phyloP scores from a whole-genome alignment of 176 grass and related monocot genomes.

The Dendrocalamus sinicus region DNA sequence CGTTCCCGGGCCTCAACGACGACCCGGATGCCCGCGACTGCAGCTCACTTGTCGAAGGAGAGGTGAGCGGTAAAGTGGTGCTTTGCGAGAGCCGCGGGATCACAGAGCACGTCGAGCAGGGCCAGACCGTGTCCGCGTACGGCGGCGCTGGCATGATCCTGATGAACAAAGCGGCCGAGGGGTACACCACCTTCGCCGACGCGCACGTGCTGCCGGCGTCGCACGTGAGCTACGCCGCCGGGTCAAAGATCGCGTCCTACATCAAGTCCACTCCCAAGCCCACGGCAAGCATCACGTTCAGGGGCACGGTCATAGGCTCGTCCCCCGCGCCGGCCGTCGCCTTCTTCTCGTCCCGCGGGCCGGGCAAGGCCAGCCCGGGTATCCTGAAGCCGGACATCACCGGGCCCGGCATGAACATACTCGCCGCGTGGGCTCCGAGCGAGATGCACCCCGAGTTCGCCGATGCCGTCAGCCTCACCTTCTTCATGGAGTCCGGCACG shows the following conservation, averaged over 20 bases:
- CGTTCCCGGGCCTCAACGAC: slow-evolving; percentile 51
- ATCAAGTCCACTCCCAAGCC: slow-evolving; percentile 45
- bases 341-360: slow-evolving; percentile 70
- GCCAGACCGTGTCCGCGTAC: slow-evolving; percentile 48
- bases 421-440: slow-evolving; percentile 65
- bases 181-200: slow-evolving; percentile 67
- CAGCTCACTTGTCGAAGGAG: slow-evolving; percentile 46
- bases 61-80: slow-evolving; percentile 67
- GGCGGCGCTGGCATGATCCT: slow-evolving; percentile 69
- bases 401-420: slow-evolving; percentile 72
- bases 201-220: slow-evolving; percentile 62
- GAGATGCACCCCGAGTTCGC: slow-evolving; percentile 57
- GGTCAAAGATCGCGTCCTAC: slow-evolving; percentile 51
- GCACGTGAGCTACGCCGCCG: slow-evolving; percentile 56
- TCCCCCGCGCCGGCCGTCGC: slow-evolving; percentile 66
- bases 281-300: slow-evolving; percentile 58
- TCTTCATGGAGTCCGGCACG: slow-evolving; percentile 75
- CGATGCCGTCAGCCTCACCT: slow-evolving; percentile 45
- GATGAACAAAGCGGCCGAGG: slow-evolving; percentile 54
- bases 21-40: slow-evolving; percentile 42
- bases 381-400: slow-evolving; percentile 80
- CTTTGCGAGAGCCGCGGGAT: slow-evolving; percentile 56
- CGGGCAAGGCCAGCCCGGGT: slow-evolving; percentile 49
- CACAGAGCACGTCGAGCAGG: slow-evolving; percentile 51
- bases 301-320: slow-evolving; percentile 56